Evolutionary conservation across 202 grass and related monocot species (phyloP).

Genomic region (Dendrocalamus latiflorus): DNA sequence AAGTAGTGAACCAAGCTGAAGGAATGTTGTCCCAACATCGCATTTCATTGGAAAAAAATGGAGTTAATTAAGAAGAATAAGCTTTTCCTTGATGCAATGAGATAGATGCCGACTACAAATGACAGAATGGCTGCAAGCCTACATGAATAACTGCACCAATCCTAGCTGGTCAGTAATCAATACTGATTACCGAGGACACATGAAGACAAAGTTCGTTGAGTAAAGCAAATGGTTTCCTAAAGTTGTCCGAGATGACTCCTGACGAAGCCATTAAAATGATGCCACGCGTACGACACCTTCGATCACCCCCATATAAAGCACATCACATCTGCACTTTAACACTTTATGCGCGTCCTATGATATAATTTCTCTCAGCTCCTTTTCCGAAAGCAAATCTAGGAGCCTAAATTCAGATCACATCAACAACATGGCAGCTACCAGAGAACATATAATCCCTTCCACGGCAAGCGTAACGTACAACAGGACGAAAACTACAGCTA

Average conservation of each 20-base stretch:
- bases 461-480: constrained; percentile 6
- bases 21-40: background rate
- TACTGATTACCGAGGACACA: background rate
- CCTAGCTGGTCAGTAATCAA: background rate
- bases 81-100: background rate
- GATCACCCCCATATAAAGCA: background rate
- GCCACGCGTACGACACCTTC: background rate
- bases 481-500: background rate
- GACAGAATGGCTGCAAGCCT: background rate
- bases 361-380: background rate
- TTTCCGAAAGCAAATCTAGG: constrained; percentile 3
- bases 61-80: background rate
- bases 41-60: background rate
- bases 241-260: background rate
- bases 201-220: background rate
- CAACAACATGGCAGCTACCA: background rate
- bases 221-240: background rate
- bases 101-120: background rate
- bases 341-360: constrained; percentile 19
- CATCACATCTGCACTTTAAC: background rate
- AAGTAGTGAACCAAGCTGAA: constrained; percentile 10
- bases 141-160: background rate
- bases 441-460: background rate
- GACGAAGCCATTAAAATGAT: background rate
- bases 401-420: background rate